Evolutionary conservation across 2,329 filamentous ascomycete genomes (phyloP).

Genomic region (Penicillium oxalicum): DNA sequence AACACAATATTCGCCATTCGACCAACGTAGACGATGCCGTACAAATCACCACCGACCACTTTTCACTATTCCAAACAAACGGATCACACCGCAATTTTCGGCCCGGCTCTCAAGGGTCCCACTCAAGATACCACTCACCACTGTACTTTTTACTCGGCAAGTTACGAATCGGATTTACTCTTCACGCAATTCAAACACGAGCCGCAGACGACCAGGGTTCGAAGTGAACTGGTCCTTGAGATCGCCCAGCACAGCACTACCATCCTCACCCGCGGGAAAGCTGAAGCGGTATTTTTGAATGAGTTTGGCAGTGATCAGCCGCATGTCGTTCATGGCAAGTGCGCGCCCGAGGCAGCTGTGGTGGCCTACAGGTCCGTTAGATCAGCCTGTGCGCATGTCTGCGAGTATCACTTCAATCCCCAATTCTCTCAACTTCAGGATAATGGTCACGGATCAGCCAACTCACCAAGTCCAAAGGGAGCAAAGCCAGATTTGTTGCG

Average conservation of each 20-base stretch:
- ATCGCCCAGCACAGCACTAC: slow-evolving; percentile 5
- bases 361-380: slow-evolving; percentile 2
- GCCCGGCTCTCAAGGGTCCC: too few relatives aligned
- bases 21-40: too few relatives aligned
- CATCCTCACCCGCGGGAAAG: slow-evolving; percentile 7
- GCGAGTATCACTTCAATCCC: too few relatives aligned
- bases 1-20: too few relatives aligned
- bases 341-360: slow-evolving; percentile 15
- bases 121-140: too few relatives aligned
- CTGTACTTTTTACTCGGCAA: not conserved
- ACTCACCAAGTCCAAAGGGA: slow-evolving; percentile 15
- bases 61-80: too few relatives aligned
- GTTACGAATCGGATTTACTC: not conserved
- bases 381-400: not conserved
- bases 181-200: slow-evolving; percentile 10
- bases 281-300: slow-evolving; percentile 9
- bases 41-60: too few relatives aligned
- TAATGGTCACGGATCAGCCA: too few relatives aligned
- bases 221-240: slow-evolving; percentile 15
- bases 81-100: too few relatives aligned
- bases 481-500: slow-evolving; percentile 11
- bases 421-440: too few relatives aligned
- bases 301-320: slow-evolving; percentile 9
- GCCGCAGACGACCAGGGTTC: slow-evolving; percentile 9
- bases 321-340: slow-evolving; percentile 17